phyloP scores from a whole-genome alignment of 2,329 filamentous ascomycete species.

The Lachnellula suecica region DNA sequence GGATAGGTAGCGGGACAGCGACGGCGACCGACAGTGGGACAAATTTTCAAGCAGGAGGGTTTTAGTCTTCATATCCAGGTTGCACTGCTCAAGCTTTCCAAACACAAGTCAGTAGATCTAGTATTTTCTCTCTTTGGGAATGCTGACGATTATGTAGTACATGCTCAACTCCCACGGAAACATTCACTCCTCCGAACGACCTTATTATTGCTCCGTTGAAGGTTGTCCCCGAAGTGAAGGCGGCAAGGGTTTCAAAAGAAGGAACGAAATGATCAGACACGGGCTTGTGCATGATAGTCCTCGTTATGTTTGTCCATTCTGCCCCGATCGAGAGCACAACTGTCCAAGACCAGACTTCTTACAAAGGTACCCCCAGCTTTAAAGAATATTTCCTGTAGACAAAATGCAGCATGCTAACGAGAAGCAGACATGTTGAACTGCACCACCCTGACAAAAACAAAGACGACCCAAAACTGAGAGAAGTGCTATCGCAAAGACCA shows the following conservation, averaged over 20 bases:
- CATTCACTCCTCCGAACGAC: conserved; percentile 64
- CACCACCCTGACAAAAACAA: conserved; percentile 89
- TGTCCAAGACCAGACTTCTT: conserved; percentile 96
- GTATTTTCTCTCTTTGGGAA: too few species aligned
- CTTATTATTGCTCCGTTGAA: conserved; percentile 64
- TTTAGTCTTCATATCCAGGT: background rate
- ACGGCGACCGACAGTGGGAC: too few species aligned
- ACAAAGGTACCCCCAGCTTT: conserved; percentile 66
- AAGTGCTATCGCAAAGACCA: conserved; percentile 81
- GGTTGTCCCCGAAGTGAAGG: conserved; percentile 62
- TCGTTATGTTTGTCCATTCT: conserved; percentile 95
- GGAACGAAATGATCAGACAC: conserved; percentile 72
- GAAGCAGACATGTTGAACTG: conserved; percentile 85
- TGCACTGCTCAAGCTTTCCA: background rate
- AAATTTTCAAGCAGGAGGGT: too few species aligned
- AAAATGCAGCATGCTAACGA: conserved; percentile 6
- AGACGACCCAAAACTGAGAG: conserved; percentile 77
- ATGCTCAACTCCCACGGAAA: conserved; percentile 58
- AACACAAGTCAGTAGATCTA: too few species aligned
- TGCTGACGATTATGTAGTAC: too few species aligned
- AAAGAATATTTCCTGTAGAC: too few species aligned
- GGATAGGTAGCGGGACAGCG: too few species aligned
- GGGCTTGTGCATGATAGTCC: conserved; percentile 92
- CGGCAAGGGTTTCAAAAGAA: conserved; percentile 69
- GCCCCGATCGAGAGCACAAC: conserved; percentile 87